Conservation (phyloP, 805 yeast species). For the Gaillardinia entomophila region DNA sequence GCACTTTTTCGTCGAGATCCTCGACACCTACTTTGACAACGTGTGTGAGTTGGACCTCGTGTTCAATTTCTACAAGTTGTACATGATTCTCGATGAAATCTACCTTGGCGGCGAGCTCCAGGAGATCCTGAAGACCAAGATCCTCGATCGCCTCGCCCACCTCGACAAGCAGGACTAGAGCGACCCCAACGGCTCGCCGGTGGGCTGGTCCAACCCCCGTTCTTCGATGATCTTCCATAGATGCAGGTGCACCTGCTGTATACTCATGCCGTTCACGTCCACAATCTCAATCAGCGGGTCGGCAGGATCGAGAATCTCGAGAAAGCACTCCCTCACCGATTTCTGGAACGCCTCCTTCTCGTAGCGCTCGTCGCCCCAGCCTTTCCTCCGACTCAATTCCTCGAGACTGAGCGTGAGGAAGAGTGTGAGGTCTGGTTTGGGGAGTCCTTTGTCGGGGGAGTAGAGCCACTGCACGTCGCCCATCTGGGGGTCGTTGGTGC, state of each 20-base stretch:
- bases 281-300: constrained; percentile 35
- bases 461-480: constrained; percentile 68
- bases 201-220: constrained; percentile 2
- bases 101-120: constrained; percentile 87
- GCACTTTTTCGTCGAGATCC: constrained; percentile 81
- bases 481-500: constrained; percentile 12
- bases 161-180: constrained; percentile 58
- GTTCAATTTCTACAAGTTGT: constrained; percentile 83
- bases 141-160: constrained; percentile 59
- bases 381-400: constrained; percentile 49
- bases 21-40: constrained; percentile 80
- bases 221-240: constrained; percentile 34
- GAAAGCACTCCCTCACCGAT: constrained; percentile 61
- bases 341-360: constrained; percentile 71
- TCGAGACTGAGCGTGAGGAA: constrained; percentile 59
- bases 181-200: constrained; percentile 1
- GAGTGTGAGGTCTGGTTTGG: constrained; percentile 78
- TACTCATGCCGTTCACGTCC: constrained; percentile 53
- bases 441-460: constrained; percentile 76
- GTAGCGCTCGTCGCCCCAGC: constrained; percentile 93
- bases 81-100: constrained; percentile 79
- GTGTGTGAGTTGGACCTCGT: constrained; percentile 94
- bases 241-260: constrained; percentile 47
- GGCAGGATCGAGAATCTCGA: constrained; percentile 30
- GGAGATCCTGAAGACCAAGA: constrained; percentile 68